A percentile compares a stretch with the other conserved stretches of the same genome.
These are phyloP conservation scores for Nannochloropsis granulata DNA, from an alignment of 108 stramenopile genomes.

Conservation along the genomic window DNA sequence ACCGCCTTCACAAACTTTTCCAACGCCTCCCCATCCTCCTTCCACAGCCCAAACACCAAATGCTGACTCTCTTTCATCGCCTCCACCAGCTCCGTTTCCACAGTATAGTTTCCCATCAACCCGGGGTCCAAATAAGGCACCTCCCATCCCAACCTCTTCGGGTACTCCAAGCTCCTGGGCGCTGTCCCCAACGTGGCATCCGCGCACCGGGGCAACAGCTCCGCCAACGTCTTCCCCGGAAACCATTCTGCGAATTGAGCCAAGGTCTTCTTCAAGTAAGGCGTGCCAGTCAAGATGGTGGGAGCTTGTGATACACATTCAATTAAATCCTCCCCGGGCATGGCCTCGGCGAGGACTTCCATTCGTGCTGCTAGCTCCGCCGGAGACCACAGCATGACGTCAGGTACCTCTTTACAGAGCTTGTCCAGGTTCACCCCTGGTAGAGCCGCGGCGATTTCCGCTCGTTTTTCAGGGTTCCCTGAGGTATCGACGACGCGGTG, in stretches of 20 bases:
- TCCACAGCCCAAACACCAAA: background rate
- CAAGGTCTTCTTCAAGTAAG: background rate
- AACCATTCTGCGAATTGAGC: background rate
- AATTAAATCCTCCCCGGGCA: background rate
- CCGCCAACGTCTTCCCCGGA: background rate
- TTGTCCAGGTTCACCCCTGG: background rate
- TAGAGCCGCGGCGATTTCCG: background rate
- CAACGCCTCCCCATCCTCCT: background rate
- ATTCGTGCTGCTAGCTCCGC: background rate
- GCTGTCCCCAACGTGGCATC: background rate
- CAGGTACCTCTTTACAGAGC: background rate
- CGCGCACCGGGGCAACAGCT: background rate
- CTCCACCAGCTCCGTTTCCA: background rate
- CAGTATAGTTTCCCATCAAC: background rate
- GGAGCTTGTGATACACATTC: background rate
- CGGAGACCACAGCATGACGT: background rate
- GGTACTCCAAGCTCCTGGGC: background rate
- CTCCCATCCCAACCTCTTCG: background rate
- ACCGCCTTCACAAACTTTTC: background rate
- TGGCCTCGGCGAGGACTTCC: background rate
- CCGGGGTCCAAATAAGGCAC: background rate
- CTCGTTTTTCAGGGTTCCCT: background rate
- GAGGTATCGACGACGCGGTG: background rate
- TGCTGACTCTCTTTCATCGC: background rate
- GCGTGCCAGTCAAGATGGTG: background rate